These are phyloP conservation scores for Xylariaceae sp. DNA, from an alignment of 2,329 filamentous ascomycete species.

Conservation along the genomic window DNA sequence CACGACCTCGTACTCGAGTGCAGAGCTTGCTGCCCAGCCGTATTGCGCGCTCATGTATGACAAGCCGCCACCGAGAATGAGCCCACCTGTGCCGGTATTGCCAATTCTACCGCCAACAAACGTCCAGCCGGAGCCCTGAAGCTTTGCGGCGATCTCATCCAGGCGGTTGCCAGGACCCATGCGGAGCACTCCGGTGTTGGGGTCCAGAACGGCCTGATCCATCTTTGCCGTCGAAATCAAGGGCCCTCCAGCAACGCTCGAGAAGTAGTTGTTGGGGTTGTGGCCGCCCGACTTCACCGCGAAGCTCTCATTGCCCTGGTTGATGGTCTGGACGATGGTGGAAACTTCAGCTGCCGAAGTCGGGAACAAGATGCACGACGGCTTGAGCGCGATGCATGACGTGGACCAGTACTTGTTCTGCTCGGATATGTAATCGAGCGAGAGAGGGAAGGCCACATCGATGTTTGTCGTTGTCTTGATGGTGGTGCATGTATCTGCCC, in stretches of 20 bases:
- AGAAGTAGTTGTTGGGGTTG: constrained; percentile 47
- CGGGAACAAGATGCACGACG: constrained; percentile 44
- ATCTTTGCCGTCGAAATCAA: constrained; percentile 44
- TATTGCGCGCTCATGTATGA: constrained; percentile 47
- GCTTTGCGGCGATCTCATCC: constrained; percentile 34
- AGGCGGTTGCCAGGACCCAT: constrained; percentile 43
- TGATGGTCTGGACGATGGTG: constrained; percentile 43
- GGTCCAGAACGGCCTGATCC: constrained; percentile 36
- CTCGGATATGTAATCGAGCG: constrained; percentile 34
- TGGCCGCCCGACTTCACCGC: constrained; percentile 55
- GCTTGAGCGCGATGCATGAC: constrained; percentile 37
- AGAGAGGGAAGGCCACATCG: constrained; percentile 31
- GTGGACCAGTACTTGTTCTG: constrained; percentile 42
- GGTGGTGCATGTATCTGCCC: constrained; percentile 35
- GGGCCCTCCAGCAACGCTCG: constrained; percentile 44
- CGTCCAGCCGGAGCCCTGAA: constrained; percentile 39
- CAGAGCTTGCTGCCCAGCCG: constrained; percentile 47
- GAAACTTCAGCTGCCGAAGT: constrained; percentile 47
- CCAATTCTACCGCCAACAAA: constrained; percentile 39
- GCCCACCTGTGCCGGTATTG: constrained; percentile 41
- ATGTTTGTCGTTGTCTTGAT: constrained; percentile 31
- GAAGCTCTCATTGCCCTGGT: constrained; percentile 42
- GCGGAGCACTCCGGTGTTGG: constrained; percentile 33
- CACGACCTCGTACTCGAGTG: constrained; percentile 47
- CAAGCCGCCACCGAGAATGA: constrained; percentile 49